These are phyloP conservation scores for Vitis labrusca DNA, from an alignment of 164 flowering plant species.

Conservation along the genomic window DNA sequence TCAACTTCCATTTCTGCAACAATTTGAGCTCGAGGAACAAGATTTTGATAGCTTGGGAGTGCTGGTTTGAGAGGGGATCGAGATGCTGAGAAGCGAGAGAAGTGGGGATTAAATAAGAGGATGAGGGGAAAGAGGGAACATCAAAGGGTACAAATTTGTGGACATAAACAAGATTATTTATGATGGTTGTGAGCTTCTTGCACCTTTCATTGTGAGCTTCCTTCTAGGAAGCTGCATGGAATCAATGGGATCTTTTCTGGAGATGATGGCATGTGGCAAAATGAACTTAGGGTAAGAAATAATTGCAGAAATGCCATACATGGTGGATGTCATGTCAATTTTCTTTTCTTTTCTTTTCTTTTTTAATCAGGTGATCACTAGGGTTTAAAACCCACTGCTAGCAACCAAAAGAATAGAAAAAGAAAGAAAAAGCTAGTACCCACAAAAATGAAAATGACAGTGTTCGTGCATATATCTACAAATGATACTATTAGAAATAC, in stretches of 20 bases:
- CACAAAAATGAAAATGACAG: no score
- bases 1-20: conserved; percentile 1
- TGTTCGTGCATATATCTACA: no score
- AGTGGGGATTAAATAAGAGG: neutral
- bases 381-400: neutral
- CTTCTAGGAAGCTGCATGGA: conserved; percentile 17
- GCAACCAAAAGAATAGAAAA: no score
- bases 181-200: neutral
- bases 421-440: no score
- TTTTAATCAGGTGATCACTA: no score
- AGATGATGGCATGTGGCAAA: neutral
- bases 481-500: no score
- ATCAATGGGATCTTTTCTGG: neutral
- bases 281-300: neutral
- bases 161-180: neutral
- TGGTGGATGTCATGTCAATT: neutral
- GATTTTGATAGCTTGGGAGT: neutral
- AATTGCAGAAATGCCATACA: conserved; percentile 1
- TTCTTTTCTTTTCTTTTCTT: neutral
- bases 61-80: no score
- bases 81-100: neutral
- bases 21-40: neutral
- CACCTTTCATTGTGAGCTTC: neutral
- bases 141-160: no score
- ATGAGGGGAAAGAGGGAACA: neutral